phyloP scores from a whole-genome alignment of 495 filamentous ascomycete genomes.

The Darksidea phi region DNA sequence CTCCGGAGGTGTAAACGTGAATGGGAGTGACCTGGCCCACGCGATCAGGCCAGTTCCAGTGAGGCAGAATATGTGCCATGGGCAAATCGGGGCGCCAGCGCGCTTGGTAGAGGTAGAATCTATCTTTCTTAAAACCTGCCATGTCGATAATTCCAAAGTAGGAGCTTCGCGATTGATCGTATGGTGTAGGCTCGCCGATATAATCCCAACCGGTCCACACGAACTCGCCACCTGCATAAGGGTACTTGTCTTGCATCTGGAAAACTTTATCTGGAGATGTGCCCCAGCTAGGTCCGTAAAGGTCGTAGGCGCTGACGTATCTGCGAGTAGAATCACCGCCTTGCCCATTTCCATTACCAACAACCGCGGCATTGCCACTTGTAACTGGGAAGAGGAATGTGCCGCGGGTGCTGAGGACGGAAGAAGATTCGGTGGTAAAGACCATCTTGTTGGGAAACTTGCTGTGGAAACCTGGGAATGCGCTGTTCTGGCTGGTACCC shows the following conservation, averaged over 20 bases:
- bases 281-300: conserved; percentile 47
- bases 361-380: conserved; percentile 37
- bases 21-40: conserved; percentile 50
- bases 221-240: conserved; percentile 51
- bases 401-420: conserved; percentile 48
- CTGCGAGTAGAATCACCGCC: conserved; percentile 26
- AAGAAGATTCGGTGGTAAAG: conserved; percentile 47
- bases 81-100: conserved; percentile 47
- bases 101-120: conserved; percentile 51
- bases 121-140: conserved; percentile 54
- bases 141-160: conserved; percentile 53
- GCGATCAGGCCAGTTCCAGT: conserved; percentile 53
- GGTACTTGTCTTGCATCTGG: conserved; percentile 45
- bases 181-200: conserved; percentile 52
- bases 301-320: conserved; percentile 51
- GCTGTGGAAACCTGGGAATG: conserved; percentile 44
- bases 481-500: conserved; percentile 43
- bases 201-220: conserved; percentile 56
- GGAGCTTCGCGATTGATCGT: conserved; percentile 45
- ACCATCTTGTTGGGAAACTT: conserved; percentile 50
- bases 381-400: conserved; percentile 54
- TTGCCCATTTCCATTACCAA: conserved; percentile 32
- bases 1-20: conserved; percentile 50
- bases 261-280: conserved; percentile 53
- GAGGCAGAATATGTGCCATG: conserved; percentile 51